Evolutionary conservation across 2,329 filamentous ascomycete genomes (phyloP).

Genomic region (Alternaria sp.): DNA sequence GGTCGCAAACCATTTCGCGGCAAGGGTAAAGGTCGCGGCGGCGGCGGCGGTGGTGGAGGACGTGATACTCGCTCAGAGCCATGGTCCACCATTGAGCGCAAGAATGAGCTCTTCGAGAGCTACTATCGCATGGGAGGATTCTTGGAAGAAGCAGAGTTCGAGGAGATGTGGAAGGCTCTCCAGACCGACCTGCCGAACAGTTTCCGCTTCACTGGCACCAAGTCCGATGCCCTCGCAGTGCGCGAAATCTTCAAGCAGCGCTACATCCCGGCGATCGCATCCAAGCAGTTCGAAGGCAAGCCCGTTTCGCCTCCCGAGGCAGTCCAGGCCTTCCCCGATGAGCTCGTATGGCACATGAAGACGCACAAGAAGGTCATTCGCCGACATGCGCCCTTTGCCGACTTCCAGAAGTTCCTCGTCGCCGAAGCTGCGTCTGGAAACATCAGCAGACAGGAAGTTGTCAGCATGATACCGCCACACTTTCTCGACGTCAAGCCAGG

Average conservation of each 20-base stretch:
- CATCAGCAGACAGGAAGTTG: slow-evolving; percentile 95
- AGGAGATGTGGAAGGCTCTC: slow-evolving; percentile 83
- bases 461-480: slow-evolving; percentile 98
- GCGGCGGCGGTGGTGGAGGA: slow-evolving; percentile 37
- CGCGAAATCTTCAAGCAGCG: slow-evolving; percentile 85
- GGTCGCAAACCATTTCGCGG: slow-evolving; percentile 40
- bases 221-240: slow-evolving; percentile 91
- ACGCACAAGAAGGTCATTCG: slow-evolving; percentile 96
- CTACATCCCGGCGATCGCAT: slow-evolving; percentile 89
- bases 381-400: slow-evolving; percentile 90
- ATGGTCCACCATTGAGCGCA: slow-evolving; percentile 69
- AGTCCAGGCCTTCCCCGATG: slow-evolving; percentile 91
- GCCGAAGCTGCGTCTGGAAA: slow-evolving; percentile 97
- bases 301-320: slow-evolving; percentile 81
- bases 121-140: slow-evolving; percentile 79
- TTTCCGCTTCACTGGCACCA: slow-evolving; percentile 95
- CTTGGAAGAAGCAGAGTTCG: slow-evolving; percentile 77
- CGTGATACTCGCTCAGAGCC: slow-evolving; percentile 41
- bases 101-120: slow-evolving; percentile 82
- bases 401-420: slow-evolving; percentile 97
- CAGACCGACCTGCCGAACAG: slow-evolving; percentile 91
- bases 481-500: slow-evolving; percentile 89
- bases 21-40: slow-evolving; percentile 37
- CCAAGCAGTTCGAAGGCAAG: slow-evolving; percentile 82
- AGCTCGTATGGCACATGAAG: slow-evolving; percentile 96